Percentiles rank a stretch among this genome's conserved stretches.
Conservation (phyloP, 768 basidiomycete species). For the Suillus lakei region DNA sequence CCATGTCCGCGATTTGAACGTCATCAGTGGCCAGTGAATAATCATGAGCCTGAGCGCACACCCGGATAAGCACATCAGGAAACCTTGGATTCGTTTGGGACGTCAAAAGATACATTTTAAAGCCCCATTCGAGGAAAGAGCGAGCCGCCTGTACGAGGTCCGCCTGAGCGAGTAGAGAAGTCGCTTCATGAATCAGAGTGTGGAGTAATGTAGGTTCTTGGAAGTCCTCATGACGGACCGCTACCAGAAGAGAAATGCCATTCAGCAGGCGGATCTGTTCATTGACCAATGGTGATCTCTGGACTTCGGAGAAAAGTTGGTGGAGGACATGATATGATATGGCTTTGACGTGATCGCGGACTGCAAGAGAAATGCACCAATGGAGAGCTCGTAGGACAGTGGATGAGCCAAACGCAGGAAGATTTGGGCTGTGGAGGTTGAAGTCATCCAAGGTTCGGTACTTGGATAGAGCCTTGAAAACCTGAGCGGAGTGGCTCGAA, state of each 20-base stretch:
- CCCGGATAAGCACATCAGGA: conserved; percentile 70
- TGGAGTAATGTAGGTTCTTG: conserved; percentile 64
- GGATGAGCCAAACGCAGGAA: conserved; percentile 58
- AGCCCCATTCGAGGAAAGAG: conserved; percentile 80
- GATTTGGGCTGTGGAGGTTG: conserved; percentile 63
- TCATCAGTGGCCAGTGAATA: conserved; percentile 43
- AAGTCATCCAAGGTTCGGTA: conserved; percentile 56
- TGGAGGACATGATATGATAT: conserved; percentile 81
- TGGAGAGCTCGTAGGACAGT: conserved; percentile 58
- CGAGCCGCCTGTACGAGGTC: conserved; percentile 74
- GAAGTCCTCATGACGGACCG: conserved; percentile 61
- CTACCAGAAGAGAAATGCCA: conserved; percentile 73
- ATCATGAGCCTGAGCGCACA: conserved; percentile 64
- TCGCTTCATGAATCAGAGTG: conserved; percentile 67
- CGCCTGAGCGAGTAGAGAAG: conserved; percentile 64
- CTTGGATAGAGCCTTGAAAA: conserved; percentile 56
- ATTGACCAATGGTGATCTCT: conserved; percentile 74
- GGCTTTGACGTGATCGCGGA: conserved; percentile 51
- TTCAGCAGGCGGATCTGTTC: conserved; percentile 82
- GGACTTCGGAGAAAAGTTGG: conserved; percentile 68
- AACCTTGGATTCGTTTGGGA: conserved; percentile 54
- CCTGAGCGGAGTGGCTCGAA: conserved; percentile 41
- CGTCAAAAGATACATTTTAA: conserved; percentile 51
- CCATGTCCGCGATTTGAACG: conserved; percentile 37
- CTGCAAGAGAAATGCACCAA: conserved; percentile 57